Base-by-base conservation (phyloP, 1,284 basidiomycete genomes). In the Apiotrichum gamsii region DNA sequence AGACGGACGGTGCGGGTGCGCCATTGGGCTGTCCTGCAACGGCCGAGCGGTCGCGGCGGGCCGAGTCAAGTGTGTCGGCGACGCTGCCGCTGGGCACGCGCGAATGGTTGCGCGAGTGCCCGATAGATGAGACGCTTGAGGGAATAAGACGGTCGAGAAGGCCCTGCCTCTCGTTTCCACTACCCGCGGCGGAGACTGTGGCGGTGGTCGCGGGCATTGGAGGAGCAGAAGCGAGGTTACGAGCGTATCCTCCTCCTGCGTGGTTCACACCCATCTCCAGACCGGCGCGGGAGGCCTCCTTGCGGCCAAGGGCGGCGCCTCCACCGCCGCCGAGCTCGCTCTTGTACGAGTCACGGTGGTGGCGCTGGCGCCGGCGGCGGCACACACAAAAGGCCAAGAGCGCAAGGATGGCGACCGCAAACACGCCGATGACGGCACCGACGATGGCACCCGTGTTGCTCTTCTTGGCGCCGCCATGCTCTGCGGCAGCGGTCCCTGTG, bases 381-480 rank as follows among this genome's bases (percentile, higher is more conserved):
- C 49, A 20, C 15, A 37, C 37, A 11, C 38, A 20, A 4, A 44
- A n/a, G 4, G 35, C 45, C 2, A 58, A 10, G 15, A 41, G 20
- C 1, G 33, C 37, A 21, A 47, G 24, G 16, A 43, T 18, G 9
- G 51, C 43, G 5, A 23, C 52, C 3, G 29, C 25, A 11, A 43
- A 18, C 3, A 34, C 45, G 21, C 54, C 54, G 2, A 52, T 35
- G 6, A 47, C 54, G 6, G 38, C 54, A 3, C 54, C 54, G 10
- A 46, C 45, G 15, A 52, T 51, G 1, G 52, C 43, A 1, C 45
- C 54, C 1, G 21, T 32, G 36, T 38, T 39, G 8, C n/a, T 45
- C 30, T 24, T 32, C 5, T 14, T 28, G 14, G 8, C 16, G 4
- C 23, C n/a, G n/a, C n/a, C n/a, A n/a, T n/a, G n/a, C n/a, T n/a